Conservation (phyloP, 2,329 filamentous ascomycete species). For the Aspergillus brasiliensis region DNA sequence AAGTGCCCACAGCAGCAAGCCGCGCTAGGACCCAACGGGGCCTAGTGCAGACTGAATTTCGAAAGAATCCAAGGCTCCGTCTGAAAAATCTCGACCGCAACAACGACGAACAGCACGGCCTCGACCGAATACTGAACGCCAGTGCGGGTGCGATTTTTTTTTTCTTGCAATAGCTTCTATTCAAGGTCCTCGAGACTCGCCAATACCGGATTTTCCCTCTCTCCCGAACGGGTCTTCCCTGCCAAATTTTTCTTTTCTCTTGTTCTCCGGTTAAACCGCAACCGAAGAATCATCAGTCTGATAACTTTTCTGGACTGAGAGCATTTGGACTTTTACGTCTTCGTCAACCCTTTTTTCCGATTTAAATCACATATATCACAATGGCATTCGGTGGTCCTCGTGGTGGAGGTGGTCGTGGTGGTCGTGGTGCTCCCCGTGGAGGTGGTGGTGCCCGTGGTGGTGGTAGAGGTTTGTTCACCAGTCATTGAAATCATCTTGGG, state of each 20-base stretch:
- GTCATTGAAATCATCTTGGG: slow-evolving; percentile 8
- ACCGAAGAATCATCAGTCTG: slow-evolving; percentile 12
- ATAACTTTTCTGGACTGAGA: slow-evolving; percentile 12
- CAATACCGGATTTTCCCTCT: slow-evolving; percentile 13
- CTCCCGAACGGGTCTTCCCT: slow-evolving; percentile 11
- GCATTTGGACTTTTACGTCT: slow-evolving; percentile 7
- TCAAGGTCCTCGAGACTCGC: slow-evolving; percentile 18
- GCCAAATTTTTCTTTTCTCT: not conserved
- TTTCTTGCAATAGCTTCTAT: slow-evolving; percentile 24
- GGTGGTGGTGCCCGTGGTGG: slow-evolving; percentile 49
- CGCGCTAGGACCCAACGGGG: slow-evolving; percentile 24
- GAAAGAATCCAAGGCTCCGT: slow-evolving; percentile 42
- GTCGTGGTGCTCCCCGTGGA: slow-evolving; percentile 32
- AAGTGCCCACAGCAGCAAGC: slow-evolving; percentile 21
- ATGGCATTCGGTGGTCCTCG: slow-evolving; percentile 39
- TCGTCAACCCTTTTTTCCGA: slow-evolving; percentile 10
- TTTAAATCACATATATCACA: slow-evolving; percentile 21
- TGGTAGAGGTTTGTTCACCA: slow-evolving; percentile 33
- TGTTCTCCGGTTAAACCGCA: slow-evolving; percentile 7
- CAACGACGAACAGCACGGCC: slow-evolving; percentile 40
- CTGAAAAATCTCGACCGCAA: slow-evolving; percentile 43
- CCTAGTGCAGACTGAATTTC: slow-evolving; percentile 43
- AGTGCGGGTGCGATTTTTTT: slow-evolving; percentile 27
- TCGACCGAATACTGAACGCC: slow-evolving; percentile 34
- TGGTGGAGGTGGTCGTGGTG: slow-evolving; percentile 32